These are phyloP conservation scores for Phlegmacium glaucopus DNA, from an alignment of 768 basidiomycete genomes.

Conservation along the genomic window DNA sequence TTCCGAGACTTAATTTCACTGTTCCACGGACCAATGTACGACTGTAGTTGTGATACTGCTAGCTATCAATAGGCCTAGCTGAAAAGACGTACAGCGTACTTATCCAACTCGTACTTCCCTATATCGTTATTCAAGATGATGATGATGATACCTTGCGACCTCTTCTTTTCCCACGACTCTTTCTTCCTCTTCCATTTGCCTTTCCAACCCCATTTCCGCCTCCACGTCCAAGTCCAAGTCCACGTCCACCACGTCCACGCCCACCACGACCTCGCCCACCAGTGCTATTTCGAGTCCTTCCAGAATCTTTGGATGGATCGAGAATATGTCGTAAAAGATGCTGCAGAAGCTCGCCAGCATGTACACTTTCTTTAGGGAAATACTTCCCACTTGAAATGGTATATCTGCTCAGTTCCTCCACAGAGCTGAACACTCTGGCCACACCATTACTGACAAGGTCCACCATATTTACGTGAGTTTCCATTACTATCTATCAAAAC, in stretches of 20 bases:
- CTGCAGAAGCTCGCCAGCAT: slow-evolving; percentile 29
- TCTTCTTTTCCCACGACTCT: background rate
- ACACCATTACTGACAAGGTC: slow-evolving; percentile 23
- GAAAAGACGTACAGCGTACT: too few relatives aligned
- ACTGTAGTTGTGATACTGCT: too few relatives aligned
- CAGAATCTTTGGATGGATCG: slow-evolving; percentile 2
- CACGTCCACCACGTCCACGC: too few relatives aligned
- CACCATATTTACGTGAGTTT: slow-evolving; percentile 36
- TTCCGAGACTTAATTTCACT: too few relatives aligned
- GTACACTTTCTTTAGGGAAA: slow-evolving; percentile 28
- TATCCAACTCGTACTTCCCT: too few relatives aligned
- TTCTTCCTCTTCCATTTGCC: background rate
- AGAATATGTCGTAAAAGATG: slow-evolving; percentile 29
- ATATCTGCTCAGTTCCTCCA: slow-evolving; percentile 28
- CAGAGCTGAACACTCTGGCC: slow-evolving; percentile 18
- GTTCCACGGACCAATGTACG: too few relatives aligned
- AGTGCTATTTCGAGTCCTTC: too few relatives aligned
- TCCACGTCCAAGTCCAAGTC: background rate
- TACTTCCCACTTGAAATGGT: slow-evolving; percentile 19
- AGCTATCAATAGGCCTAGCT: too few relatives aligned
- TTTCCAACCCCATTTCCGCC: too few relatives aligned
- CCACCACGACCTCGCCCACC: background rate
- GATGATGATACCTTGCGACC: too few relatives aligned
- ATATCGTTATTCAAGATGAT: too few relatives aligned
- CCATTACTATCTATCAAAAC: slow-evolving; percentile 20